Percentiles rank a stretch among this genome's conserved stretches.
These are phyloP conservation scores for Penicillium odoratum DNA, from an alignment of 495 filamentous ascomycete species.

Conservation along the genomic window DNA sequence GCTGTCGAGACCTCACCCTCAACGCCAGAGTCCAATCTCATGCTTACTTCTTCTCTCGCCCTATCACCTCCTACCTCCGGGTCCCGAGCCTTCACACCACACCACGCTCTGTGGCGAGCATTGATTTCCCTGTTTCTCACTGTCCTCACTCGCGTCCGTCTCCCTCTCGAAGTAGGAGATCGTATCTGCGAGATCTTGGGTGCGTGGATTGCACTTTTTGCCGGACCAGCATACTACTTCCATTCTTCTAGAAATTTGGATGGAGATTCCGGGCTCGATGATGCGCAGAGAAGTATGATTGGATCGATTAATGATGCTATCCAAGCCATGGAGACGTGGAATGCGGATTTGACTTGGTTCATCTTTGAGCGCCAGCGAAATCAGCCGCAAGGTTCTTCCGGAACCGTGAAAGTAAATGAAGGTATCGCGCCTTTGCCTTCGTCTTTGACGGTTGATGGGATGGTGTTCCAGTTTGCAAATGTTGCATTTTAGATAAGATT, in stretches of 20 bases:
- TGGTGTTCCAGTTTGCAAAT: conserved; percentile 31
- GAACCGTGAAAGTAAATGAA: background rate
- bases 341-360: conserved; percentile 49
- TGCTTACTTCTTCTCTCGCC: conserved; percentile 24
- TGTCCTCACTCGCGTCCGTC: conserved; percentile 38
- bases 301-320: conserved; percentile 35
- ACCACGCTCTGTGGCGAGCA: conserved; percentile 39
- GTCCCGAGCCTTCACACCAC: conserved; percentile 38
- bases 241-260: conserved; percentile 2
- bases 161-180: conserved; percentile 39
- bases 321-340: conserved; percentile 46
- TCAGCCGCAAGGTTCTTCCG: background rate
- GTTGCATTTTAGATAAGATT: conserved; percentile 28
- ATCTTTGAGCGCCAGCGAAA: conserved; percentile 31
- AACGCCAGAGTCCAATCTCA: background rate
- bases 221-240: conserved; percentile 39
- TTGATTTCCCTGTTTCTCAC: conserved; percentile 44
- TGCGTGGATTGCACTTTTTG: conserved; percentile 40
- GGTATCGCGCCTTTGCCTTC: background rate
- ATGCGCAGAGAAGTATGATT: conserved; percentile 15
- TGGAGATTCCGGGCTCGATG: background rate
- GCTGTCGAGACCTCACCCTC: background rate
- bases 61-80: conserved; percentile 22
- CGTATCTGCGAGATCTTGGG: conserved; percentile 40
- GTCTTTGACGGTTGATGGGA: conserved; percentile 20